phyloP scores from a whole-genome alignment of 2,329 filamentous ascomycete genomes.

The Escovopsis sp. region DNA sequence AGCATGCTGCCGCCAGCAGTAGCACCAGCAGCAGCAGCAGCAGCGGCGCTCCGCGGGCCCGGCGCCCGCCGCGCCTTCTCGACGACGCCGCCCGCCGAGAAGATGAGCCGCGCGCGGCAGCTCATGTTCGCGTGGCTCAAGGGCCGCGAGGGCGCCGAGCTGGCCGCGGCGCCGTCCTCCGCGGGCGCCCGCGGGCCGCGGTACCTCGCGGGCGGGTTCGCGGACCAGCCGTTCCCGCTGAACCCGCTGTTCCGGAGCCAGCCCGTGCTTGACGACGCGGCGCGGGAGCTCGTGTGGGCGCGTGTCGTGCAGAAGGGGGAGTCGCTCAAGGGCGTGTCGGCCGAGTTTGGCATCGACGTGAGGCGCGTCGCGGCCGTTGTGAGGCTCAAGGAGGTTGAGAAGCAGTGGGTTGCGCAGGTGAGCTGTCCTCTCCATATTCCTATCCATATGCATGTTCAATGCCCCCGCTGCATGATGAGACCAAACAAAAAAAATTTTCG shows the following conservation, averaged over 20 bases:
- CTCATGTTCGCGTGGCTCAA: slow-evolving; percentile 26
- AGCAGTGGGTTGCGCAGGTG: slow-evolving; percentile 62
- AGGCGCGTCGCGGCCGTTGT: slow-evolving; percentile 75
- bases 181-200: slow-evolving; percentile 12
- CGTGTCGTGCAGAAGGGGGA: slow-evolving; percentile 51
- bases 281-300: slow-evolving; percentile 60
- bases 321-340: slow-evolving; percentile 62
- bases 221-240: slow-evolving; percentile 52
- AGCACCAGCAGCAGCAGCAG: slow-evolving; percentile 4
- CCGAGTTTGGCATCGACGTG: slow-evolving; percentile 64
- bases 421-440: slow-evolving; percentile 20
- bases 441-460: slow-evolving; percentile 6
- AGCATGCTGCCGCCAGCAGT: not conserved
- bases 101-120: slow-evolving; percentile 22
- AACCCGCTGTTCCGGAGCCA: slow-evolving; percentile 59
- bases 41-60: too few relatives aligned
- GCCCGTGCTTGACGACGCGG: slow-evolving; percentile 55
- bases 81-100: slow-evolving; percentile 23
- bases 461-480: slow-evolving; percentile 34
- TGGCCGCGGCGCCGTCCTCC: slow-evolving; percentile 9
- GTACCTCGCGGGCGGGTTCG: slow-evolving; percentile 22
- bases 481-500: slow-evolving; percentile 65
- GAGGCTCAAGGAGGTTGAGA: slow-evolving; percentile 73
- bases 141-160: slow-evolving; percentile 10
- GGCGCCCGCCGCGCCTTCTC: slow-evolving; percentile 19